phyloP scores from a whole-genome alignment of 768 basidiomycete genomes.

The Cyathus striatus region DNA sequence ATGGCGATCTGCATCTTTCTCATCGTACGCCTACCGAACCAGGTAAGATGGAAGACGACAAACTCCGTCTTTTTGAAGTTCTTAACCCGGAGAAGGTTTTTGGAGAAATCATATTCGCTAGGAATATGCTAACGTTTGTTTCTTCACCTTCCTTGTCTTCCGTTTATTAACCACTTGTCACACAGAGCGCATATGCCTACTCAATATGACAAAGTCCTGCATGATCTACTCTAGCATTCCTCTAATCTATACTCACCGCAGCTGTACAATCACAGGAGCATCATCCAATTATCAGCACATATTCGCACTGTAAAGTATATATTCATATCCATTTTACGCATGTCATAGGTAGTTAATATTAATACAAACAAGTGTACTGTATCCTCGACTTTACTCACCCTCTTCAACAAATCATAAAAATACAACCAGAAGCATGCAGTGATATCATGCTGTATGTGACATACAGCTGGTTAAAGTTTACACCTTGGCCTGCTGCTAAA shows the following conservation, averaged over 20 bases:
- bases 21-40: slow-evolving; percentile 31
- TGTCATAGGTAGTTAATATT: not conserved
- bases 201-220: slow-evolving; percentile 71
- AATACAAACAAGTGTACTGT: too few relatives aligned
- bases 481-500: not conserved
- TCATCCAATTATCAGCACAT: not conserved
- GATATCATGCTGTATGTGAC: too few relatives aligned
- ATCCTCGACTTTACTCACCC: not conserved
- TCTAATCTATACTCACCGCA: not conserved
- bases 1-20: slow-evolving; percentile 61
- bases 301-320: not conserved
- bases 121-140: slow-evolving; percentile 74
- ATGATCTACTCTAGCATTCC: slow-evolving; percentile 50
- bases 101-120: slow-evolving; percentile 74
- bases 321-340: not conserved
- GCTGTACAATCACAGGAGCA: not conserved
- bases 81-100: slow-evolving; percentile 74
- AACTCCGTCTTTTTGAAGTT: slow-evolving; percentile 73
- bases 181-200: slow-evolving; percentile 72
- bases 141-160: slow-evolving; percentile 3
- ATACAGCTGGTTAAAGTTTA: too few relatives aligned
- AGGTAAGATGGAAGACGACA: slow-evolving; percentile 24
- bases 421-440: too few relatives aligned
- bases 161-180: slow-evolving; percentile 3
- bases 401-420: not conserved